A percentile compares a stretch with the other conserved stretches of the same genome.
phyloP scores from a whole-genome alignment of 345 rosid genomes.

The Triadica sebifera region DNA sequence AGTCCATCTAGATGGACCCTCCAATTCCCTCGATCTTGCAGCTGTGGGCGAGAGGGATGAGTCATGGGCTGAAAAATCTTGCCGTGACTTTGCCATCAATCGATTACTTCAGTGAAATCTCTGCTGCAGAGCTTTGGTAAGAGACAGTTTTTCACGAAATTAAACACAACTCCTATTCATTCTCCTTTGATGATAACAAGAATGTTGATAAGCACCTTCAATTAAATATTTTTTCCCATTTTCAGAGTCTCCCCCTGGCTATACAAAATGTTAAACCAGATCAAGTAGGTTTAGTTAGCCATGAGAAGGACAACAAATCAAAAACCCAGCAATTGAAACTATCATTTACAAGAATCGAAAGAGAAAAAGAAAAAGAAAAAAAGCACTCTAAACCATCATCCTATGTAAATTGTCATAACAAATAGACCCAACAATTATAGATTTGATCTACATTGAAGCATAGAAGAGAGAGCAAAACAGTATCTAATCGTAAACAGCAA shows the following conservation, averaged over 20 bases:
- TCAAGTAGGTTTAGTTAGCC: background rate
- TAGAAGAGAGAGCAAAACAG: background rate
- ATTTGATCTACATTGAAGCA: background rate
- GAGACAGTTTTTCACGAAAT: background rate
- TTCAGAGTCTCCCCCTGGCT: background rate
- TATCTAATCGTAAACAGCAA: background rate
- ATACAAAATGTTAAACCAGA: background rate
- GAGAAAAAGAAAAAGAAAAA: background rate
- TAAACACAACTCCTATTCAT: background rate
- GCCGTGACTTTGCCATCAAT: constrained; percentile 67
- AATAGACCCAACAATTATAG: background rate
- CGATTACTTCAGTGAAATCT: constrained; percentile 12
- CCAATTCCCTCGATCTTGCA: constrained; percentile 81
- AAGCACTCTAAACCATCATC: background rate
- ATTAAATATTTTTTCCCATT: too few species aligned
- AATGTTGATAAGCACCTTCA: background rate
- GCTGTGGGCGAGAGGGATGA: constrained; percentile 51
- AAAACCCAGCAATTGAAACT: background rate
- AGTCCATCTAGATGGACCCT: constrained; percentile 92
- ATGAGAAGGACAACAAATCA: background rate
- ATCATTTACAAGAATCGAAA: background rate
- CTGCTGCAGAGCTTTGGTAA: constrained; percentile 11
- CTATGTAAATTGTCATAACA: too few species aligned
- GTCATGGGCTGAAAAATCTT: constrained; percentile 54
- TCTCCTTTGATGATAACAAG: background rate